Conservation (phyloP, 345 rosid genomes). For the Mangifera indica region DNA sequence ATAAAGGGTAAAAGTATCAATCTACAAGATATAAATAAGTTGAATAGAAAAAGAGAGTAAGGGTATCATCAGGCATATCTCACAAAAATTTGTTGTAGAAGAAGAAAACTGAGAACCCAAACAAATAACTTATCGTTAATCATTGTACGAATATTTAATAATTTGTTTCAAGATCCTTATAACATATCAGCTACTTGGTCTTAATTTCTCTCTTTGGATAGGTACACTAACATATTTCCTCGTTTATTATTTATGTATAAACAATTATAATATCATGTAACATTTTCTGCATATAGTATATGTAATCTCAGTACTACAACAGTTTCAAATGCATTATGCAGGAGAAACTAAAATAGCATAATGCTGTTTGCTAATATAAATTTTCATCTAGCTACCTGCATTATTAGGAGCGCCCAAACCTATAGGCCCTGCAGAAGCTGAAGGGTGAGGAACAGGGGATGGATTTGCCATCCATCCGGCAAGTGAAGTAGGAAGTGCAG, state of each 20-base stretch:
- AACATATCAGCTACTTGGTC: constrained; percentile 1
- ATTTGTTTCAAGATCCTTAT: neutral
- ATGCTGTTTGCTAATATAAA: neutral
- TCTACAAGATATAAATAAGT: constrained; percentile 1
- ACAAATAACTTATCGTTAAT: neutral
- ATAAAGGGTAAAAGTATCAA: constrained; percentile 8
- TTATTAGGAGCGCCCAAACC: constrained; percentile 58
- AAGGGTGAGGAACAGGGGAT: constrained; percentile 60
- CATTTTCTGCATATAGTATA: neutral
- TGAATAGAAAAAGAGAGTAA: neutral
- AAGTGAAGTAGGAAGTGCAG: constrained; percentile 61
- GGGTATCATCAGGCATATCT: neutral
- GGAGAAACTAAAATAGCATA: neutral
- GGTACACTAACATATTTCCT: neutral
- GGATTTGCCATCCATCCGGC: constrained; percentile 88
- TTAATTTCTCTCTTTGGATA: neutral
- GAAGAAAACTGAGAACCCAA: neutral
- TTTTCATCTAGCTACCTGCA: constrained; percentile 41
- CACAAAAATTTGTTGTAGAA: neutral
- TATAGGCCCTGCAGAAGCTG: constrained; percentile 70
- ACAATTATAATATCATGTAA: neutral
- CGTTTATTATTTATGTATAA: neutral
- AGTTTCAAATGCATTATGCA: neutral
- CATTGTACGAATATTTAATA: neutral
- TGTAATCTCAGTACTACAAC: neutral